Conservation (phyloP, 1,284 basidiomycete species). For the Apiotrichum siamense region DNA sequence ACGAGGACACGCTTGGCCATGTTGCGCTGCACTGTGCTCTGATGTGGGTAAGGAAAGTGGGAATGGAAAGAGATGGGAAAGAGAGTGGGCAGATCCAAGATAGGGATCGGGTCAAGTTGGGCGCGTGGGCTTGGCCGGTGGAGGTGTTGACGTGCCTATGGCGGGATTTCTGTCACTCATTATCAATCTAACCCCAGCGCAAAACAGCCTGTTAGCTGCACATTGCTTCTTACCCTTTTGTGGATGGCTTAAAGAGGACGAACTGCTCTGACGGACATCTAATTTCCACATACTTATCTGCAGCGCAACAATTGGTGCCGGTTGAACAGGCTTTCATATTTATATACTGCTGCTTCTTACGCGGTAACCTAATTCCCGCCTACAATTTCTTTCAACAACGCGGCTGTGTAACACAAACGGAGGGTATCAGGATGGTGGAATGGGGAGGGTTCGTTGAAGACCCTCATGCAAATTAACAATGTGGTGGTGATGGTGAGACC, state of each 20-base stretch:
- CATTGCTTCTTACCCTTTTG: too few relatives aligned
- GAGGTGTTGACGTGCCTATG: too few relatives aligned
- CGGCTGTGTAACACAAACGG: conserved; percentile 12
- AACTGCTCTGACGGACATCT: too few relatives aligned
- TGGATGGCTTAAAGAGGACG: too few relatives aligned
- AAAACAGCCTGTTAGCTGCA: too few relatives aligned
- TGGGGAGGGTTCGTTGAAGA: conserved; percentile 19
- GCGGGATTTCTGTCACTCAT: too few relatives aligned
- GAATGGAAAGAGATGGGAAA: background rate
- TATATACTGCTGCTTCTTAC: conserved; percentile 13
- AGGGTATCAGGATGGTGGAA: conserved; percentile 24
- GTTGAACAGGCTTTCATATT: conserved; percentile 48
- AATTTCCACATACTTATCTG: background rate
- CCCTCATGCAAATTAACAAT: conserved; percentile 12
- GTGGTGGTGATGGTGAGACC: too few relatives aligned
- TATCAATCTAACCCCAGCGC: too few relatives aligned
- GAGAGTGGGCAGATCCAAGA: too few relatives aligned
- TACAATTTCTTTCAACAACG: conserved; percentile 15
- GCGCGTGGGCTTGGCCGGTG: too few relatives aligned
- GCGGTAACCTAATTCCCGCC: conserved; percentile 3
- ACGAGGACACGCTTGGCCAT: conserved; percentile 4
- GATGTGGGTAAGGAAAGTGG: background rate
- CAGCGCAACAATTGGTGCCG: conserved; percentile 27
- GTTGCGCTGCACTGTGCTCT: background rate
- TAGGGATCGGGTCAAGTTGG: too few relatives aligned